These are phyloP conservation scores for Haplographium delicatum DNA, from an alignment of 495 filamentous ascomycete genomes.

Conservation along the genomic window DNA sequence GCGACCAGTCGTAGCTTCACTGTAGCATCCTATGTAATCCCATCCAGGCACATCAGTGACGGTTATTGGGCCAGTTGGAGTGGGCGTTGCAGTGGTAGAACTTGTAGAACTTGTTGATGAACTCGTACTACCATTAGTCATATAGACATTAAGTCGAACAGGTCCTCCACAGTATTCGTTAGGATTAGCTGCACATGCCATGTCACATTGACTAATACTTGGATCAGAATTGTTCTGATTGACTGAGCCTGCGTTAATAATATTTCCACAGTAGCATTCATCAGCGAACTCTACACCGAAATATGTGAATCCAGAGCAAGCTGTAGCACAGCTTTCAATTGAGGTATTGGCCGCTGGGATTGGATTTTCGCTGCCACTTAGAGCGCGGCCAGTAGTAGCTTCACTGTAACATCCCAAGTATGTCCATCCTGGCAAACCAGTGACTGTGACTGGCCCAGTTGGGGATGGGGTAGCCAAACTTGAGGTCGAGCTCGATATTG, in stretches of 20 bases:
- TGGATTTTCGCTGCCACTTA: slow-evolving; percentile 18
- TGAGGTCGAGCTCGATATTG: background rate
- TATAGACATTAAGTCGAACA: slow-evolving; percentile 22
- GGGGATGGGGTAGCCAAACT: background rate
- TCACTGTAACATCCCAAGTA: slow-evolving; percentile 44
- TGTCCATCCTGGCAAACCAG: slow-evolving; percentile 23
- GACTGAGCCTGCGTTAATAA: slow-evolving; percentile 33
- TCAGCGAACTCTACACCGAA: slow-evolving; percentile 25
- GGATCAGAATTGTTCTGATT: slow-evolving; percentile 5
- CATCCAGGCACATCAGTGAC: slow-evolving; percentile 21
- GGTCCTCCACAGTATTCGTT: slow-evolving; percentile 31
- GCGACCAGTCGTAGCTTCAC: slow-evolving; percentile 30
- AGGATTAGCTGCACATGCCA: slow-evolving; percentile 2
- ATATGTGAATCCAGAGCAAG: slow-evolving; percentile 14
- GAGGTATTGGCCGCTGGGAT: slow-evolving; percentile 6
- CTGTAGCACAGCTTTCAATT: slow-evolving; percentile 30
- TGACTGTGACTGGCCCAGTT: background rate
- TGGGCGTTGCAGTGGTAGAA: background rate
- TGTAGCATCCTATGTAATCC: slow-evolving; percentile 39
- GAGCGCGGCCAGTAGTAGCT: slow-evolving; percentile 21
- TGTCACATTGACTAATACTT: no score
- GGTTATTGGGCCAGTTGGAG: background rate
- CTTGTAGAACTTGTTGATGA: slow-evolving; percentile 1
- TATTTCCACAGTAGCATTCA: slow-evolving; percentile 46
- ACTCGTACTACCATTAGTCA: slow-evolving; percentile 2